Conservation (phyloP, 164 flowering plant species). For the Amborella trichopoda region DNA sequence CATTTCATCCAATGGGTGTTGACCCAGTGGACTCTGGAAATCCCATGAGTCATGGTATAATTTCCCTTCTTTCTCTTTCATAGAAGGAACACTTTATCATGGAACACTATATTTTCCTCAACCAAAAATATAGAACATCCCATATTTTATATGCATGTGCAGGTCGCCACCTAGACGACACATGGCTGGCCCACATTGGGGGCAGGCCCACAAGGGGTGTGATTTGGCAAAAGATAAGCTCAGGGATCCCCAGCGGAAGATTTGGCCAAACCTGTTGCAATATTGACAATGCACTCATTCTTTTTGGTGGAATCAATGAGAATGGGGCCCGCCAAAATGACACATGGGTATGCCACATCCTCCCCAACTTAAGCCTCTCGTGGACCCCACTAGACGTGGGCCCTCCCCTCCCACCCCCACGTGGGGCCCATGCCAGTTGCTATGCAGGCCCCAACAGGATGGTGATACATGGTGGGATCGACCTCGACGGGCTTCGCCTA, state of each 20-base stretch:
- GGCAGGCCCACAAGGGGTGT: slow-evolving; percentile 25
- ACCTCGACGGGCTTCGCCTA: slow-evolving; percentile 42
- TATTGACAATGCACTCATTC: slow-evolving; percentile 38
- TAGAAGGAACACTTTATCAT: too few relatives aligned
- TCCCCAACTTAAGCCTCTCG: slow-evolving; percentile 30
- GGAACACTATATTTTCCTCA: too few relatives aligned
- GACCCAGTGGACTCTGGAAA: too few relatives aligned
- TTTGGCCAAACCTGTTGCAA: slow-evolving; percentile 80
- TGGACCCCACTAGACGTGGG: slow-evolving; percentile 72
- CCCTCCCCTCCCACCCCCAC: slow-evolving; percentile 48
- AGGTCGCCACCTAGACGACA: slow-evolving; percentile 96
- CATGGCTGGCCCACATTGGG: slow-evolving; percentile 70
- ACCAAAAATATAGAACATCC: too few relatives aligned
- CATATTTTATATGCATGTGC: too few relatives aligned
- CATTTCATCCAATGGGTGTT: too few relatives aligned
- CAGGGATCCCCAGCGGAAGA: slow-evolving; percentile 81
- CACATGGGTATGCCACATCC: slow-evolving; percentile 71
- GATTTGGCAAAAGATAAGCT: slow-evolving; percentile 52
- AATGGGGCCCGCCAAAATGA: slow-evolving; percentile 75
- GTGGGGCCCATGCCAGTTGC: slow-evolving; percentile 93
- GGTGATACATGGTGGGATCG: slow-evolving; percentile 91
- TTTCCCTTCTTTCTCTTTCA: too few relatives aligned
- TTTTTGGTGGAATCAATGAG: slow-evolving; percentile 93
- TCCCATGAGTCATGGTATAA: too few relatives aligned
- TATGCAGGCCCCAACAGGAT: slow-evolving; percentile 40